Conservation (phyloP, 23 red algal species). For the Cyanidiococcus yangmingshanensis region DNA sequence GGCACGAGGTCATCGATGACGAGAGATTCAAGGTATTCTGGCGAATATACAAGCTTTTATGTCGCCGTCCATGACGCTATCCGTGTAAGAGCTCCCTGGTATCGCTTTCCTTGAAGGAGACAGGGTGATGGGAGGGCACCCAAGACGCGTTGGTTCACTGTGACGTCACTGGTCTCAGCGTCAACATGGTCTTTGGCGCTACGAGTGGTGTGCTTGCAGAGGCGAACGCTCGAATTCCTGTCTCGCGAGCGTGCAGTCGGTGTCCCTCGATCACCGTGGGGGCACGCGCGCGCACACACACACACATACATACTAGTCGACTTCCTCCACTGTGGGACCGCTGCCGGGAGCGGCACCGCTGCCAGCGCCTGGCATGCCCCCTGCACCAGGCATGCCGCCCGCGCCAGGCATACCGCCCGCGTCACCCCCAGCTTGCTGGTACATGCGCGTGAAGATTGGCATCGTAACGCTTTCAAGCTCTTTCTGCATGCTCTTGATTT, state of each 20-base stretch:
- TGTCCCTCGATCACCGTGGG: too few relatives aligned
- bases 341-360: neutral
- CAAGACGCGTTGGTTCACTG: too few relatives aligned
- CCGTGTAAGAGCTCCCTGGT: neutral
- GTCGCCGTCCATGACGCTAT: neutral
- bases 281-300: too few relatives aligned
- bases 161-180: too few relatives aligned
- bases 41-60: neutral
- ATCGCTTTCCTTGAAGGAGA: neutral
- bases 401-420: conserved; percentile 28
- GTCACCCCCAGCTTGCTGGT: conserved; percentile 60
- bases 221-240: too few relatives aligned
- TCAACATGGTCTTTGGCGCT: too few relatives aligned
- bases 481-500: conserved; percentile 84
- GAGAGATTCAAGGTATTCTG: too few relatives aligned
- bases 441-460: conserved; percentile 97
- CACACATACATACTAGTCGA: conserved; percentile 3
- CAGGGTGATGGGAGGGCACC: too few relatives aligned
- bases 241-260: too few relatives aligned
- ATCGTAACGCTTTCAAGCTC: conserved; percentile 69
- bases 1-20: too few relatives aligned
- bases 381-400: conserved; percentile 46
- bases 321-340: conserved; percentile 11
- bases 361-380: conserved; percentile 24
- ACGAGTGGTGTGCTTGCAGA: too few relatives aligned